A percentile compares a stretch with the other conserved stretches of the same genome.
Conservation (phyloP, 441 rosid genomes). For the Croton setiger region DNA sequence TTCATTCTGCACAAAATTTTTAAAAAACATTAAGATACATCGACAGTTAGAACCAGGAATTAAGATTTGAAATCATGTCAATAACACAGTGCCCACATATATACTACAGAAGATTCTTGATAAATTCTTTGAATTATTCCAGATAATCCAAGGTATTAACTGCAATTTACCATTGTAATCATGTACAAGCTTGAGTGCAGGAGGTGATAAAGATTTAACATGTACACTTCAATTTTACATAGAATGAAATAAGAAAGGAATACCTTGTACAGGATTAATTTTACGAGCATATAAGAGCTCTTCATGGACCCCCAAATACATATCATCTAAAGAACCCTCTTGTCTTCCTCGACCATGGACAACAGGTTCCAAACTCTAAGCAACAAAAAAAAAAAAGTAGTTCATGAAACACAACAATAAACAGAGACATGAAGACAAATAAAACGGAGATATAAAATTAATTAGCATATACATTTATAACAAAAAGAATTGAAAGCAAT, state of each 20-base stretch:
- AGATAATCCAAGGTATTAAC: background rate
- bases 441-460: background rate
- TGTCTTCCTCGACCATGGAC: slow-evolving; percentile 94
- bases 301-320: slow-evolving; percentile 76
- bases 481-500: background rate
- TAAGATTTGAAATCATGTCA: background rate
- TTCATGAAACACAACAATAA: too few relatives aligned
- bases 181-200: background rate
- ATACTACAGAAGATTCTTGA: background rate
- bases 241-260: background rate
- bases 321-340: slow-evolving; percentile 62
- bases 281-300: slow-evolving; percentile 86
- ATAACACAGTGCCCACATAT: background rate
- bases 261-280: slow-evolving; percentile 78
- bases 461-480: background rate
- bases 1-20: background rate
- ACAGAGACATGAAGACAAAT: too few relatives aligned
- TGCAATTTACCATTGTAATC: background rate
- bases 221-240: background rate
- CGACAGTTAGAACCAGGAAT: background rate
- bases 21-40: background rate
- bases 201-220: background rate
- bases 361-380: slow-evolving; percentile 68
- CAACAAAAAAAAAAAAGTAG: background rate
- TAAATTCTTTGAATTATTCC: background rate